These are phyloP conservation scores for Citrus hindsii DNA, from an alignment of 345 rosid genomes.

Conservation along the genomic window DNA sequence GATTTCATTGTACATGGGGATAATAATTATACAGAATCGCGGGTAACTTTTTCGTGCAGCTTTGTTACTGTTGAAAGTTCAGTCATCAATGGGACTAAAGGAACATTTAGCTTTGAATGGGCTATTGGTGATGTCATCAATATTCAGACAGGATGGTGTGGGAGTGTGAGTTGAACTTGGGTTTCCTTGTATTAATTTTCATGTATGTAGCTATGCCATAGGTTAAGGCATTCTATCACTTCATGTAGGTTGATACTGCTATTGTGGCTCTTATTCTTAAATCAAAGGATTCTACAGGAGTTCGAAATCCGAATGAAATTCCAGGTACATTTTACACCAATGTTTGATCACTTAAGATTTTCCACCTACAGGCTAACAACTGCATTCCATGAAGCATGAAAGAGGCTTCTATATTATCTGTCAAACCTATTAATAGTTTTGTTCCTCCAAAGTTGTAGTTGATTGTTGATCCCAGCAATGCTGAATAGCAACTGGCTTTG, in stretches of 20 bases:
- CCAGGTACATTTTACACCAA: slow-evolving; percentile 33
- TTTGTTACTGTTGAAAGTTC: slow-evolving; percentile 45
- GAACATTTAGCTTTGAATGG: slow-evolving; percentile 45
- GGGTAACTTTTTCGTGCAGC: slow-evolving; percentile 43
- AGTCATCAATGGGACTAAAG: slow-evolving; percentile 31
- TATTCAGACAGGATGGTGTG: slow-evolving; percentile 51
- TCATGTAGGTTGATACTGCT: slow-evolving; percentile 61
- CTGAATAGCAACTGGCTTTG: neutral
- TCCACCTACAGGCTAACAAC: neutral
- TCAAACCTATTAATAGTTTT: neutral
- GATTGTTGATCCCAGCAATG: neutral
- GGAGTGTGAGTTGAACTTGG: slow-evolving; percentile 34
- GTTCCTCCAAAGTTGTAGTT: neutral
- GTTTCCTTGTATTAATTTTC: neutral
- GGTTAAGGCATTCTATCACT: slow-evolving; percentile 5
- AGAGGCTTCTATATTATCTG: neutral
- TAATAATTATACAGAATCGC: slow-evolving; percentile 39
- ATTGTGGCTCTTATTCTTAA: slow-evolving; percentile 36
- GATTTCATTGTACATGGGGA: slow-evolving; percentile 45
- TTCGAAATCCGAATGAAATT: slow-evolving; percentile 25
- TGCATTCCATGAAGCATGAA: neutral
- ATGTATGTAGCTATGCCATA: neutral
- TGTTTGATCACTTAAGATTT: neutral
- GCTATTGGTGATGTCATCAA: slow-evolving; percentile 39
- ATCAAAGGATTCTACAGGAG: slow-evolving; percentile 40